Conservation (phyloP, 768 basidiomycete genomes). For the Steccherinum ochraceum region DNA sequence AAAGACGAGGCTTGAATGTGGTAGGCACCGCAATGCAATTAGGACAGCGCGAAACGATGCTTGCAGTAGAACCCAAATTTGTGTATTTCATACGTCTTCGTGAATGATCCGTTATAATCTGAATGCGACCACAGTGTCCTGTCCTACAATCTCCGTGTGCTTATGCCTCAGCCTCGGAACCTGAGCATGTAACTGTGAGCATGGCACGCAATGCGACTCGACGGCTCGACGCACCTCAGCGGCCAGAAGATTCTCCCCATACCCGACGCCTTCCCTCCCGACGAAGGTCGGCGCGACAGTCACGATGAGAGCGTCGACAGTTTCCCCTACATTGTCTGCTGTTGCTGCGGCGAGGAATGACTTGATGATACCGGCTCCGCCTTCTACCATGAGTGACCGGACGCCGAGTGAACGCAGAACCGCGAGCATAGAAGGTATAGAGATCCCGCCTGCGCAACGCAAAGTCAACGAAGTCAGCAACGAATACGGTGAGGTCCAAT, state of each 20-base stretch:
- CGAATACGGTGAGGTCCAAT: constrained; percentile 15
- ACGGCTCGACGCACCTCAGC: constrained; percentile 17
- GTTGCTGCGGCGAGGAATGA: constrained; percentile 46
- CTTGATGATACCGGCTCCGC: constrained; percentile 77
- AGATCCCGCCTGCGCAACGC: constrained; percentile 28
- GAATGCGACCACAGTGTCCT: constrained; percentile 23
- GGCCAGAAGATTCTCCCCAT: constrained; percentile 27
- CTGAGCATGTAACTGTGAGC: constrained; percentile 5
- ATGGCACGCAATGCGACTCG: constrained; percentile 3
- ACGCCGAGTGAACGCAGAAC: constrained; percentile 53
- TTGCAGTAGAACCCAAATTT: too few species aligned
- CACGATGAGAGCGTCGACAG: constrained; percentile 69
- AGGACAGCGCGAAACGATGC: too few species aligned
- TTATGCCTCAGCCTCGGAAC: constrained; percentile 20
- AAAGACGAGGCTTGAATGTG: too few species aligned
- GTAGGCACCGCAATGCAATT: too few species aligned
- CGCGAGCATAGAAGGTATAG: constrained; percentile 43
- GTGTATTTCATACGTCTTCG: too few species aligned
- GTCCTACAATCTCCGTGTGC: constrained; percentile 21
- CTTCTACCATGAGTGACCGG: constrained; percentile 89
- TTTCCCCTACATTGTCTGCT: constrained; percentile 8
- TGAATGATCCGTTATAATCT: constrained; percentile 3
- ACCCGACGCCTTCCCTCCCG: constrained; percentile 64
- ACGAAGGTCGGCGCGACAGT: constrained; percentile 87
- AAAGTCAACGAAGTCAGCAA: too few species aligned